Percentiles rank a stretch among this genome's conserved stretches.
Evolutionary conservation across 148 eudicot genomes (phyloP).

Genomic region (Silene conica): DNA sequence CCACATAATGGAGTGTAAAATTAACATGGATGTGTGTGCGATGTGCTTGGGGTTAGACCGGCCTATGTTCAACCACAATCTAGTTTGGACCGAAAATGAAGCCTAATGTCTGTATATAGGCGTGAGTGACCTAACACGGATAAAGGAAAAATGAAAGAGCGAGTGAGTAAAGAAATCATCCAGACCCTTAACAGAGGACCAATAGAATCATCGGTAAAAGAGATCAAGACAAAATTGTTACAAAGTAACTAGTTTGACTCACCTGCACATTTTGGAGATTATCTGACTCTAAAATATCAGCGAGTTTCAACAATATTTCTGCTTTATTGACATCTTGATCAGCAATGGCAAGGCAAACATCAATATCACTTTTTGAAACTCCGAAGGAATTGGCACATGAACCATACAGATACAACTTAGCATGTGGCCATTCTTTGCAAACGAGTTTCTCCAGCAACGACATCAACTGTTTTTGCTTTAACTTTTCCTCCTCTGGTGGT

Average conservation of each 20-base stretch:
- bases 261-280: constrained; percentile 93
- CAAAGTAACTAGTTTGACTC: neutral
- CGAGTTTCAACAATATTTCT: constrained; percentile 70
- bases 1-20: neutral
- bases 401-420: constrained; percentile 73
- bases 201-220: neutral
- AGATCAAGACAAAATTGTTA: neutral
- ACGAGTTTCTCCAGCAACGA: constrained; percentile 69
- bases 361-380: constrained; percentile 90
- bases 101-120: neutral
- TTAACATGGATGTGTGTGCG: neutral
- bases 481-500: constrained; percentile 86
- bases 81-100: neutral
- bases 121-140: neutral
- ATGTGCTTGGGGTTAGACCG: neutral
- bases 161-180: neutral
- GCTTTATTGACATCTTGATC: constrained; percentile 61
- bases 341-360: constrained; percentile 70
- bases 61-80: neutral
- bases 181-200: neutral
- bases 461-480: constrained; percentile 69
- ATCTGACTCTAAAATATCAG: constrained; percentile 68
- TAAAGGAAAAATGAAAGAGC: neutral
- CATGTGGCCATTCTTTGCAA: constrained; percentile 81
- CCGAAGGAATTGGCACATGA: constrained; percentile 96